phyloP scores from a whole-genome alignment of 768 basidiomycete species.

The Russula sp. region DNA sequence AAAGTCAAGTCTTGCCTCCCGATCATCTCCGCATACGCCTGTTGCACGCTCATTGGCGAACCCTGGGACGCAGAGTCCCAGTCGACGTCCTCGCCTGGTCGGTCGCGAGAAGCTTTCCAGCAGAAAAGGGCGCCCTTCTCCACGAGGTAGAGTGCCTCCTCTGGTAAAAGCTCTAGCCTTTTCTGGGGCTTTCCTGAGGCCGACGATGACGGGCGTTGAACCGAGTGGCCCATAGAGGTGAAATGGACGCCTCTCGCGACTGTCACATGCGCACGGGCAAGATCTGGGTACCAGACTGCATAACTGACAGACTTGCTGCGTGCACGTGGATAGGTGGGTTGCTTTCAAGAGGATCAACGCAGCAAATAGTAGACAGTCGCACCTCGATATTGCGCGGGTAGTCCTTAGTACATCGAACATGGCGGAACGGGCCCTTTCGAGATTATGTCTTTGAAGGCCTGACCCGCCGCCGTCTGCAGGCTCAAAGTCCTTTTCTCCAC shows the following conservation, averaged over 20 bases:
- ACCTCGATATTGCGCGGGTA: conserved; percentile 72
- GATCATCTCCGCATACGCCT: conserved; percentile 82
- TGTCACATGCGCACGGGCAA: conserved; percentile 59
- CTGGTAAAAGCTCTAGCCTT: conserved; percentile 81
- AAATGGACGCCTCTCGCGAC: conserved; percentile 81
- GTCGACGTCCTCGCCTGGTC: conserved; percentile 31
- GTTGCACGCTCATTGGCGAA: conserved; percentile 83
- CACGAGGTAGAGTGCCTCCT: conserved; percentile 90
- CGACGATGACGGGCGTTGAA: conserved; percentile 37
- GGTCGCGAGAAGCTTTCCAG: conserved; percentile 47
- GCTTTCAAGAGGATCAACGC: not conserved
- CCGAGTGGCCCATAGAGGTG: conserved; percentile 72
- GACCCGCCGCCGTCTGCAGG: conserved; percentile 61
- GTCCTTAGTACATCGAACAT: conserved; percentile 80
- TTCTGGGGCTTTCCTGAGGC: conserved; percentile 45
- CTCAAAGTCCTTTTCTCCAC: conserved; percentile 98
- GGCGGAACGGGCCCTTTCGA: conserved; percentile 72
- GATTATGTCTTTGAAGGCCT: conserved; percentile 69
- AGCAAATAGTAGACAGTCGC: conserved; percentile 20
- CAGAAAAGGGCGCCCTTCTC: conserved; percentile 87
- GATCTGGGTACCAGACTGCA: conserved; percentile 67
- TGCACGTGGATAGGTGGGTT: not conserved
- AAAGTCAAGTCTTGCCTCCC: conserved; percentile 68
- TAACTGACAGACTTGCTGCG: conserved; percentile 71
- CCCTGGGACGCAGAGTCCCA: conserved; percentile 38